Percentiles rank a stretch among this genome's conserved stretches.
Evolutionary conservation across 2,329 filamentous ascomycete species (phyloP).

Genomic region (Helminthosporium solani): DNA sequence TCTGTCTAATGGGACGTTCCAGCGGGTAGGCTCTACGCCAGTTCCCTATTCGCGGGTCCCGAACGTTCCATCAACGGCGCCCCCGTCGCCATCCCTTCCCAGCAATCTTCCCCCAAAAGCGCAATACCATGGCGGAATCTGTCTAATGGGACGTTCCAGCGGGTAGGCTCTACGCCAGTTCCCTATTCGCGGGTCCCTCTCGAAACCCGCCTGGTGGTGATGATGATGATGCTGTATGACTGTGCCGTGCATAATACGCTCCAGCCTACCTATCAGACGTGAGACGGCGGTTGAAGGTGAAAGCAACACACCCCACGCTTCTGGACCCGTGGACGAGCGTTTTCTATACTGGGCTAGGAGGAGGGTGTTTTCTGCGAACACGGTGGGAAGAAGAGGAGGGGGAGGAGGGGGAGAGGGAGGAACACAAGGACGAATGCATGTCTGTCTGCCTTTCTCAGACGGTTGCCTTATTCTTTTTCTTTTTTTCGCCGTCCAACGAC

Average conservation of each 20-base stretch:
- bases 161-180: conserved; percentile 11
- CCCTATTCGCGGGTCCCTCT: conserved; percentile 22
- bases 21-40: conserved; percentile 11
- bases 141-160: conserved; percentile 14
- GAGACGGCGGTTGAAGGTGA: conserved; percentile 11
- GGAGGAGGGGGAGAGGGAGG: too few relatives aligned
- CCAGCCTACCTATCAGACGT: conserved; percentile 29
- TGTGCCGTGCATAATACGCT: conserved; percentile 22
- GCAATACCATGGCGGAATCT: not conserved
- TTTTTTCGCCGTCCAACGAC: too few relatives aligned
- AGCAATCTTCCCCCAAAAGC: conserved; percentile 14
- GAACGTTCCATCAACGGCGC: conserved; percentile 31
- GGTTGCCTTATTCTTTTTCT: too few relatives aligned
- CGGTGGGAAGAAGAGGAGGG: too few relatives aligned
- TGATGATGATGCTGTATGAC: conserved; percentile 33
- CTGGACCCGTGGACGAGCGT: conserved; percentile 4
- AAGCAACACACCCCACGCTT: conserved; percentile 14
- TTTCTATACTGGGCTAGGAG: not conserved
- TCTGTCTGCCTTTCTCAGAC: too few relatives aligned
- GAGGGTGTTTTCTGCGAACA: too few relatives aligned
- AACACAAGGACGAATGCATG: too few relatives aligned
- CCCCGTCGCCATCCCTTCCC: conserved; percentile 15
- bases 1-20: conserved; percentile 12
- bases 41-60: conserved; percentile 24
- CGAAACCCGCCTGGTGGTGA: not conserved